Conservation (phyloP, 139 green algal species). For the Coccomyxa sp. region DNA sequence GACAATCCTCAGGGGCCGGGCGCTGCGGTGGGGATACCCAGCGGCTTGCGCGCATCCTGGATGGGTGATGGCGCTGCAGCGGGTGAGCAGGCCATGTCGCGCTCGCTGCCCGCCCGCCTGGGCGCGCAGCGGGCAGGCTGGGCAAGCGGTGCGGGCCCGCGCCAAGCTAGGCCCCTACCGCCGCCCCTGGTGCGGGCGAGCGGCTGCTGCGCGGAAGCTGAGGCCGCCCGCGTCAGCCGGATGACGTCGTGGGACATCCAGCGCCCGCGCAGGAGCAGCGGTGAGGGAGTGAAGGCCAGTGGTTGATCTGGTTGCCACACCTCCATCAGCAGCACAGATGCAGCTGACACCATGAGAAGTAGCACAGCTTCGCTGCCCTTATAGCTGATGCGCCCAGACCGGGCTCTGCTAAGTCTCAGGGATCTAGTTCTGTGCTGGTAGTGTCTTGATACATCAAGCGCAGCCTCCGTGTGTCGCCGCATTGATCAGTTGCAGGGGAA, state of each 20-base stretch:
- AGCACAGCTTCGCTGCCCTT: too few species aligned
- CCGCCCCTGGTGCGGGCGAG: background rate
- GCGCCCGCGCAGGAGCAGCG: background rate
- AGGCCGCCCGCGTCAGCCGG: background rate
- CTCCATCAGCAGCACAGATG: too few species aligned
- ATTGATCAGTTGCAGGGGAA: too few species aligned
- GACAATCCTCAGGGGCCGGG: background rate
- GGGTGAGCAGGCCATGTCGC: background rate
- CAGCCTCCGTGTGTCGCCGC: too few species aligned
- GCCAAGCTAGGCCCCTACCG: background rate
- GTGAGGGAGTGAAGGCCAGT: background rate
- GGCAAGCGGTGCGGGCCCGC: background rate
- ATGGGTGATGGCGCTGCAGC: background rate
- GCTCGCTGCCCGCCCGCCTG: background rate
- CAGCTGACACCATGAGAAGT: too few species aligned
- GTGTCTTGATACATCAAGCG: too few species aligned
- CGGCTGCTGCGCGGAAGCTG: background rate
- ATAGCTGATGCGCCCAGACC: too few species aligned
- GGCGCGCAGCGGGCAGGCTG: background rate
- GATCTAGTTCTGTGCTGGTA: too few species aligned
- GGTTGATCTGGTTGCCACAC: background rate
- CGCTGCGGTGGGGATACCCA: background rate
- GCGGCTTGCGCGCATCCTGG: background rate
- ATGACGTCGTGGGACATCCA: background rate
- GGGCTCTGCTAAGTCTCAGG: too few species aligned